Conservation (phyloP, 352 stramenopile species). For the Halophytophthora polymorphica region DNA sequence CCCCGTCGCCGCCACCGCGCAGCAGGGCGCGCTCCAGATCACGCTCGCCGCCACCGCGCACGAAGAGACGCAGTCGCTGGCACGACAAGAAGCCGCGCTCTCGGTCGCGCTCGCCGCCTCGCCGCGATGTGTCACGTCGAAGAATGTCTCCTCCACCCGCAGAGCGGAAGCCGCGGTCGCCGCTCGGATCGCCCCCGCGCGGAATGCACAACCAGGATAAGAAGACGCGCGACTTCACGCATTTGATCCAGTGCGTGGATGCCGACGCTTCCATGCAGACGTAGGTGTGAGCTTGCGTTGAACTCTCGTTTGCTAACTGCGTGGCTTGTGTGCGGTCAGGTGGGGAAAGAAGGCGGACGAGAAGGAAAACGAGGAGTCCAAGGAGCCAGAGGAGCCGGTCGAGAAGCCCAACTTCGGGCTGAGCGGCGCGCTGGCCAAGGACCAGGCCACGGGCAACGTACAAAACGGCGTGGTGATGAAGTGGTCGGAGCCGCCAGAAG, state of each 20-base stretch:
- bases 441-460: conserved; percentile 93
- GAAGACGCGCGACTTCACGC: conserved; percentile 51
- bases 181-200: conserved; percentile 12
- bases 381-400: conserved; percentile 39
- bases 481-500: conserved; percentile 96
- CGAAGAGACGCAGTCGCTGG: conserved; percentile 17
- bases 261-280: neutral
- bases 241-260: conserved; percentile 46
- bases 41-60: conserved; percentile 20
- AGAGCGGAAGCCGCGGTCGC: conserved; percentile 1
- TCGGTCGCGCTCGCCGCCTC: neutral
- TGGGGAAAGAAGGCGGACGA: conserved; percentile 76
- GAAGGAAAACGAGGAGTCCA: conserved; percentile 33
- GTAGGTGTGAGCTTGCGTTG: neutral
- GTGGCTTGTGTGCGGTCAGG: conserved; percentile 16
- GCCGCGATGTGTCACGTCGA: conserved; percentile 1
- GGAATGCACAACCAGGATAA: conserved; percentile 25
- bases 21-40: conserved; percentile 19
- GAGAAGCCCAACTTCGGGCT: conserved; percentile 98
- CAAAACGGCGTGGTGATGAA: conserved; percentile 97
- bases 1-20: neutral
- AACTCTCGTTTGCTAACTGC: neutral
- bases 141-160: neutral
- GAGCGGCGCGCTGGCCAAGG: conserved; percentile 94
- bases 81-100: conserved; percentile 2